Percentiles rank a stretch among this genome's conserved stretches.
Evolutionary conservation across 2,329 filamentous ascomycete species (phyloP).

Genomic region (Metarhizium guizhouense): DNA sequence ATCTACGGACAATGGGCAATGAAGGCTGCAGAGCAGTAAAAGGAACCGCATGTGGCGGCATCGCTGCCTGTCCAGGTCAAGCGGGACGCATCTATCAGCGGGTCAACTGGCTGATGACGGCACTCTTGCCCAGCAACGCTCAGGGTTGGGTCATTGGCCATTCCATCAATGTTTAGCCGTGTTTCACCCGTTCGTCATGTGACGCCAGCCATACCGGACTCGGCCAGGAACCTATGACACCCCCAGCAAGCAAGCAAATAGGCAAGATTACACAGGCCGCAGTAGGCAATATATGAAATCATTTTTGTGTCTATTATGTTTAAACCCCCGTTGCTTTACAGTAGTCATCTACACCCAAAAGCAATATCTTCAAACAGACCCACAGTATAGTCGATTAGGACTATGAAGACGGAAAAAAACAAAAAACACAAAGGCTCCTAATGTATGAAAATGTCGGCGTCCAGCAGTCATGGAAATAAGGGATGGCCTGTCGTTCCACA

Average conservation of each 20-base stretch:
- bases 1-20: not conserved
- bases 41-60: not conserved
- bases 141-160: not conserved
- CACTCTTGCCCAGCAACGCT: conserved; percentile 1
- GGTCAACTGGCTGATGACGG: not conserved
- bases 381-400: not conserved
- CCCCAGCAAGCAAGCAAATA: too few relatives aligned
- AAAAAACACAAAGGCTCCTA: not conserved
- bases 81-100: not conserved
- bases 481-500: not conserved
- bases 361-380: conserved; percentile 1
- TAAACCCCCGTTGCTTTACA: not conserved
- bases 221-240: too few relatives aligned
- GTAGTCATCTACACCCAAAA: conserved; percentile 1
- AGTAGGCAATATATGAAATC: not conserved
- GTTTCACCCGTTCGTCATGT: conserved; percentile 22
- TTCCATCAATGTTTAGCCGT: conserved; percentile 14
- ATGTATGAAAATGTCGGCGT: not conserved
- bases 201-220: conserved; percentile 12
- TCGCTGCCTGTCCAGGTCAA: not conserved
- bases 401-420: not conserved
- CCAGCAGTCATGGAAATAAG: not conserved
- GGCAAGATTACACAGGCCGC: not conserved
- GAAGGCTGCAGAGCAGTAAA: conserved; percentile 3
- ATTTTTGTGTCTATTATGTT: not conserved